Conservation (phyloP, 2,329 filamentous ascomycete species). For the Pseudogymnoascus sp. region DNA sequence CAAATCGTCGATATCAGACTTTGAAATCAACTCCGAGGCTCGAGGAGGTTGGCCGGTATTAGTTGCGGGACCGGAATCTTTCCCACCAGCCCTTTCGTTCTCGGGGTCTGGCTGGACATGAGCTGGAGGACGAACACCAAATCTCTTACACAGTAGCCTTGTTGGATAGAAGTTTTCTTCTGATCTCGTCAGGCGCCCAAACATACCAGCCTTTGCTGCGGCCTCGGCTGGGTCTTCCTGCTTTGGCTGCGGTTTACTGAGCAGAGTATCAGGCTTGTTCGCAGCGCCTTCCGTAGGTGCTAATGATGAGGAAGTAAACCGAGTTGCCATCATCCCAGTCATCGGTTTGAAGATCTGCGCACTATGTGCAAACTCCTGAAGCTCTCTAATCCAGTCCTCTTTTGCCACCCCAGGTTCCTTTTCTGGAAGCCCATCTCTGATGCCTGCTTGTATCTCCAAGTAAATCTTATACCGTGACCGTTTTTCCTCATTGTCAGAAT, state of each 20-base stretch:
- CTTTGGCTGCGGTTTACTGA: slow-evolving; percentile 45
- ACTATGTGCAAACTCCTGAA: slow-evolving; percentile 64
- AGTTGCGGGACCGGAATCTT: not conserved
- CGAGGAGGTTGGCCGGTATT: slow-evolving; percentile 19
- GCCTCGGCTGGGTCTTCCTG: slow-evolving; percentile 71
- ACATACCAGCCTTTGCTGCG: slow-evolving; percentile 87
- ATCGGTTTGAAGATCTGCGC: slow-evolving; percentile 84
- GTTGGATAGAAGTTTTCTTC: slow-evolving; percentile 68
- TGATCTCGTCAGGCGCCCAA: slow-evolving; percentile 75
- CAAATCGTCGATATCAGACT: slow-evolving; percentile 47
- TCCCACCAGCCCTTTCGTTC: slow-evolving; percentile 22
- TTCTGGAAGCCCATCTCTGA: slow-evolving; percentile 50
- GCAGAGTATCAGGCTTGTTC: slow-evolving; percentile 31
- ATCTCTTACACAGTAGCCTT: slow-evolving; percentile 84
- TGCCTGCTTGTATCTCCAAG: slow-evolving; percentile 66
- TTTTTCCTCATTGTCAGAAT: slow-evolving; percentile 74
- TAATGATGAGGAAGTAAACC: slow-evolving; percentile 70
- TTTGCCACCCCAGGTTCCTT: slow-evolving; percentile 37
- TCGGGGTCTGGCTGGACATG: slow-evolving; percentile 51
- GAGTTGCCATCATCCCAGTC: slow-evolving; percentile 83
- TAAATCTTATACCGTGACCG: slow-evolving; percentile 73
- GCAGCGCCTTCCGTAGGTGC: slow-evolving; percentile 32
- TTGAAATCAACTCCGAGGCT: slow-evolving; percentile 42
- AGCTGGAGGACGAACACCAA: slow-evolving; percentile 73
- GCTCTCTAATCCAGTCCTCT: slow-evolving; percentile 73